Conservation (phyloP, 495 filamentous ascomycete species). For the Aspergillus funiculosus region DNA sequence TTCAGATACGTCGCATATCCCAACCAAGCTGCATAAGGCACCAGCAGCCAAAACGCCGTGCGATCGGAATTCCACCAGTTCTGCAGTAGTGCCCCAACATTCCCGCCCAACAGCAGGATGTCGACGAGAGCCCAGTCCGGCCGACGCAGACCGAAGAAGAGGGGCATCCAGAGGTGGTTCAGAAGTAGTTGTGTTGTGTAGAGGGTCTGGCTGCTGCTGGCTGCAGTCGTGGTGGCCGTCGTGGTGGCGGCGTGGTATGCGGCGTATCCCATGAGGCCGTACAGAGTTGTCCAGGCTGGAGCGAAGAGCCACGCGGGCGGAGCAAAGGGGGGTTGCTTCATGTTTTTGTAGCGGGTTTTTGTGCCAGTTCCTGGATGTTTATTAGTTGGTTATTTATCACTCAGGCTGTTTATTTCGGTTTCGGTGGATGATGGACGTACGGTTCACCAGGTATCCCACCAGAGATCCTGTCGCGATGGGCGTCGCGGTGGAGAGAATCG, state of each 20-base stretch:
- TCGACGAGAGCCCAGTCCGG: constrained; percentile 71
- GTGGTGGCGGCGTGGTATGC: constrained; percentile 62
- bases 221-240: constrained; percentile 32
- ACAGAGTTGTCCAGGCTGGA: constrained; percentile 80
- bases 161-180: constrained; percentile 88
- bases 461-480: constrained; percentile 29
- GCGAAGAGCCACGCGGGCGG: constrained; percentile 79
- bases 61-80: constrained; percentile 69
- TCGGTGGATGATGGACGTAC: constrained; percentile 17
- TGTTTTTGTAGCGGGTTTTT: constrained; percentile 55
- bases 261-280: constrained; percentile 84
- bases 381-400: constrained; percentile 9
- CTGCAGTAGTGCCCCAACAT: constrained; percentile 63
- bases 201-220: constrained; percentile 43
- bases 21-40: constrained; percentile 78
- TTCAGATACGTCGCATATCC: constrained; percentile 77
- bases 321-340: constrained; percentile 73
- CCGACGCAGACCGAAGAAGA: constrained; percentile 72
- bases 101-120: constrained; percentile 63
- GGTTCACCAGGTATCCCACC: constrained; percentile 31
- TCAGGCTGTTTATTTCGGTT: not conserved
- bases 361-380: constrained; percentile 43
- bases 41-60: constrained; percentile 64
- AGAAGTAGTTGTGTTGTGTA: constrained; percentile 80
- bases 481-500: constrained; percentile 29